These are phyloP conservation scores for Astrothelium subdiscretum DNA, from an alignment of 495 filamentous ascomycete species.

Conservation along the genomic window DNA sequence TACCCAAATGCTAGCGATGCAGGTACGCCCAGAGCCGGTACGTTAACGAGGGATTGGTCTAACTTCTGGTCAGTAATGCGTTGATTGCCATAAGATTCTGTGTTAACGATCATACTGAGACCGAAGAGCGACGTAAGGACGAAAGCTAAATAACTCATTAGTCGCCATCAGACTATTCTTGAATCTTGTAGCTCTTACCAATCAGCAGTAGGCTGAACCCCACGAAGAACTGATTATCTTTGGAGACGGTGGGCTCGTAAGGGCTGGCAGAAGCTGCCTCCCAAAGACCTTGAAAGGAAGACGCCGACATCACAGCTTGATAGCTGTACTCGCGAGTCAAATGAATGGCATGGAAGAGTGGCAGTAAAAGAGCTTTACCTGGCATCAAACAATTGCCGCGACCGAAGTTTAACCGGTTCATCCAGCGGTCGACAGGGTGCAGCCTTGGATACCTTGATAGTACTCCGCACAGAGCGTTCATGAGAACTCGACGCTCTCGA, in stretches of 20 bases:
- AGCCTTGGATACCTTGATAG: no score
- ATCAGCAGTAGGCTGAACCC: conserved; percentile 65
- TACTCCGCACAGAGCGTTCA: no score
- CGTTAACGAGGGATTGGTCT: conserved; percentile 78
- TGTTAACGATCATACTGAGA: conserved; percentile 52
- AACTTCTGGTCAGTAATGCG: conserved; percentile 6
- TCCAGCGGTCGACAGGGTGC: neutral
- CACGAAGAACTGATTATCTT: conserved; percentile 71
- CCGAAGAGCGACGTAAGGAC: conserved; percentile 62
- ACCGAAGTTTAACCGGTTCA: neutral
- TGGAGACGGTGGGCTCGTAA: conserved; percentile 68
- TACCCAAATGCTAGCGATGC: conserved; percentile 87
- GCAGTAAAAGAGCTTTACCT: neutral
- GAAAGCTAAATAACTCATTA: conserved; percentile 29
- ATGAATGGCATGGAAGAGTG: neutral
- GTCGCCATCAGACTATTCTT: conserved; percentile 4
- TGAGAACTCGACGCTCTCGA: no score
- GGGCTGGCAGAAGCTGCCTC: conserved; percentile 74
- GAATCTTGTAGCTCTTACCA: conserved; percentile 33
- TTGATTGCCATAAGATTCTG: neutral
- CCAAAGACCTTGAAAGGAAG: conserved; percentile 79
- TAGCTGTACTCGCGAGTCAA: neutral
- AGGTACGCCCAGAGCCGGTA: conserved; percentile 71
- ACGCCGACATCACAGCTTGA: conserved; percentile 28
- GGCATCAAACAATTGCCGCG: neutral